These are phyloP conservation scores for Naganishia friedmannii DNA, from an alignment of 768 basidiomycete genomes.

Conservation along the genomic window DNA sequence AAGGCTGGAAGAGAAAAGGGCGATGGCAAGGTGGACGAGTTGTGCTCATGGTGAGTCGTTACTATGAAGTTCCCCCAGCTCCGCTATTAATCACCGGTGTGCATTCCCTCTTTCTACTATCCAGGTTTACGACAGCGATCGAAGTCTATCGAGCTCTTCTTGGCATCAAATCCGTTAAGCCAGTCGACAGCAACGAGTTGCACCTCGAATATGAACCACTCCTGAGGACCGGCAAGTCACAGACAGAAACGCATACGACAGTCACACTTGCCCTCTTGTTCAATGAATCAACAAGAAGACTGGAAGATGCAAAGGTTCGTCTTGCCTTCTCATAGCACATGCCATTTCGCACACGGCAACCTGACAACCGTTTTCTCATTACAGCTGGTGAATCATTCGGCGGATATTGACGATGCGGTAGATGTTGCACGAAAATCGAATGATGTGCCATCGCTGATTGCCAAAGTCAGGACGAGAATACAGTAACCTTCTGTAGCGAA, in stretches of 20 bases:
- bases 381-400: conserved; percentile 39
- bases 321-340: not conserved
- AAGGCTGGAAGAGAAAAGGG: conserved; percentile 61
- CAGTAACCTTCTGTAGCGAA: not conserved
- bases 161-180: conserved; percentile 61
- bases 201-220: conserved; percentile 60
- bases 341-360: too few species aligned
- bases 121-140: conserved; percentile 70
- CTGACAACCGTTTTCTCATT: not conserved
- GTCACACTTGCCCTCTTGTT: conserved; percentile 39
- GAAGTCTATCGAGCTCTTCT: conserved; percentile 64
- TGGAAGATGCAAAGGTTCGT: conserved; percentile 44
- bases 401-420: conserved; percentile 44
- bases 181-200: conserved; percentile 72
- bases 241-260: not conserved
- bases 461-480: conserved; percentile 38
- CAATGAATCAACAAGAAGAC: conserved; percentile 37
- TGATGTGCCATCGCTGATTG: conserved; percentile 48
- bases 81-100: not conserved
- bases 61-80: not conserved
- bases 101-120: not conserved
- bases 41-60: conserved; percentile 55
- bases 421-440: conserved; percentile 37
- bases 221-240: not conserved
- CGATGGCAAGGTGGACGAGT: conserved; percentile 48